Percentiles rank a stretch among this genome's conserved stretches.
Conservation (phyloP, 768 basidiomycete species). For the Atractiella rhizophila region DNA sequence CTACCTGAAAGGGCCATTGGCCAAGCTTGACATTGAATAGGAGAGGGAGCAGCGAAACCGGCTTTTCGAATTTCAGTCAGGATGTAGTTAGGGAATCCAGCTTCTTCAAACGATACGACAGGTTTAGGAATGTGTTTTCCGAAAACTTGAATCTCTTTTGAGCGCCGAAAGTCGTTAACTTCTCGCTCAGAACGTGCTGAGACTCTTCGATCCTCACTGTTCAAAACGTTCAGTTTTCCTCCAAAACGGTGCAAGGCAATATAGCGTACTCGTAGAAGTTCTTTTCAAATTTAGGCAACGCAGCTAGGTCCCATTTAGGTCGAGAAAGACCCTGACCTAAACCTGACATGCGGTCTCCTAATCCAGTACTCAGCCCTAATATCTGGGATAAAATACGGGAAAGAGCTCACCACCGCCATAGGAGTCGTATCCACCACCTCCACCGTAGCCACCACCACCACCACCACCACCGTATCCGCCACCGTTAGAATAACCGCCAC, state of each 20-base stretch:
- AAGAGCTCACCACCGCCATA: conserved; percentile 23
- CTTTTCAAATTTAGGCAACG: conserved; percentile 74
- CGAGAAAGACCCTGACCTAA: not conserved
- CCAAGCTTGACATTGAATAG: conserved; percentile 98
- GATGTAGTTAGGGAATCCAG: conserved; percentile 87
- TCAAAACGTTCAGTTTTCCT: conserved; percentile 13
- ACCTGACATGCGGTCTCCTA: not conserved
- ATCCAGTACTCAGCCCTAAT: not conserved
- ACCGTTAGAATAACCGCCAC: conserved; percentile 11
- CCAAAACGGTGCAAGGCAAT: not conserved
- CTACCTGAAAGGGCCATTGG: conserved; percentile 90
- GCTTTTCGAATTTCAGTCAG: conserved; percentile 78
- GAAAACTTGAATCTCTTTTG: conserved; percentile 81
- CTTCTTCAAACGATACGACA: conserved; percentile 73
- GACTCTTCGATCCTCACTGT: conserved; percentile 60
- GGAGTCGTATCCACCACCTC: conserved; percentile 33
- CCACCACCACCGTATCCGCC: conserved; percentile 8
- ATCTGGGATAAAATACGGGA: not conserved
- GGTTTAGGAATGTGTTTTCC: conserved; percentile 71
- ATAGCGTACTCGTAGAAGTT: conserved; percentile 45
- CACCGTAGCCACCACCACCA: conserved; percentile 17
- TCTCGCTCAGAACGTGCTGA: conserved; percentile 52
- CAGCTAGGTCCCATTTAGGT: conserved; percentile 49
- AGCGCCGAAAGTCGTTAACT: conserved; percentile 56
- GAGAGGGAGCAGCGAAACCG: conserved; percentile 69